phyloP scores from a whole-genome alignment of 177 flowering plant genomes.

The Vitis hybrid region DNA sequence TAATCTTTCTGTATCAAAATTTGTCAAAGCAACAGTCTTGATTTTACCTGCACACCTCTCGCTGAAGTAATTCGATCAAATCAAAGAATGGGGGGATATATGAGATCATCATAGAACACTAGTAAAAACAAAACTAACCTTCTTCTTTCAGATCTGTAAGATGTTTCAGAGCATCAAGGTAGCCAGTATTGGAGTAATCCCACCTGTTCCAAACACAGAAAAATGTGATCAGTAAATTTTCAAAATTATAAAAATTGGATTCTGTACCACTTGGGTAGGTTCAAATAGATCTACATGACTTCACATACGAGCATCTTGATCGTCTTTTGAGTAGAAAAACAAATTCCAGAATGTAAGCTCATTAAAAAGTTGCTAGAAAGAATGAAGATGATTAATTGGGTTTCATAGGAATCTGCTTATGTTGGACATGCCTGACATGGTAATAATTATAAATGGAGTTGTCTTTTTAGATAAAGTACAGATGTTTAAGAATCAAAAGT shows the following conservation, averaged over 20 bases:
- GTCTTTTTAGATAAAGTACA: background rate
- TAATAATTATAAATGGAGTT: background rate
- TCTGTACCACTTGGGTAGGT: background rate
- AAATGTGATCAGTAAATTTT: background rate
- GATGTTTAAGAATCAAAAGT: background rate
- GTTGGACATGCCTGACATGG: background rate
- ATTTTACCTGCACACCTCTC: slow-evolving; percentile 77
- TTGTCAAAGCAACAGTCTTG: slow-evolving; percentile 92
- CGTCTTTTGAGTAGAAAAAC: background rate
- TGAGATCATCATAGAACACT: background rate
- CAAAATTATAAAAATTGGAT: background rate
- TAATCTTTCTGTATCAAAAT: slow-evolving; percentile 92
- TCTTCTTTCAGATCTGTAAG: slow-evolving; percentile 93
- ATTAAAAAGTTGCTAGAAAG: background rate
- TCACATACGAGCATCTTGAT: background rate
- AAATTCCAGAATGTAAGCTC: no score
- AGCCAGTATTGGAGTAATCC: slow-evolving; percentile 94
- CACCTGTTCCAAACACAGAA: slow-evolving; percentile 55
- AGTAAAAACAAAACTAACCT: slow-evolving; percentile 43
- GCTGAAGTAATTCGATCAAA: slow-evolving; percentile 22
- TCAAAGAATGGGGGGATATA: slow-evolving; percentile 13
- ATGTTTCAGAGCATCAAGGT: slow-evolving; percentile 96
- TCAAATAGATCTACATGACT: background rate
- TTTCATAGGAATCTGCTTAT: background rate
- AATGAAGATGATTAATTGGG: background rate